phyloP scores from a whole-genome alignment of 306 rosid genomes.

The Ormosia emarginata region DNA sequence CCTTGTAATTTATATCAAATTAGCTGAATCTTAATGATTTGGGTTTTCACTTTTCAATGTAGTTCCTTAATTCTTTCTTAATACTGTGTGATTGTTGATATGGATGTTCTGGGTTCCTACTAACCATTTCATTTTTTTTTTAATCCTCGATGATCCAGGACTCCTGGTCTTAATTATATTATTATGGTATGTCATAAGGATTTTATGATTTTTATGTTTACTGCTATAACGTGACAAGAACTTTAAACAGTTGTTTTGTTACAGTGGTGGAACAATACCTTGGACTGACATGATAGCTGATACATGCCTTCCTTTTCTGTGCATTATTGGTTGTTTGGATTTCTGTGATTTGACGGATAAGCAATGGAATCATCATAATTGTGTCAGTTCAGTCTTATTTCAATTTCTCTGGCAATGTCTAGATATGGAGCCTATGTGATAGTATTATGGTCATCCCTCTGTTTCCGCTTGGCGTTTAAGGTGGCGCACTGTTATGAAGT shows the following conservation, averaged over 20 bases:
- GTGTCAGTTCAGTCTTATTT: background rate
- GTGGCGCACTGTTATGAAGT: background rate
- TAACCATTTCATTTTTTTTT: background rate
- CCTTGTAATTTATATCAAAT: background rate
- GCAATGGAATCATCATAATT: background rate
- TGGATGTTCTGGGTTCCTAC: background rate
- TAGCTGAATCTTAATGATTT: background rate
- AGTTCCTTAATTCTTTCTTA: background rate
- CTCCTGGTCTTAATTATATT: background rate
- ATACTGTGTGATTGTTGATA: background rate
- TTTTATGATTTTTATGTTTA: background rate
- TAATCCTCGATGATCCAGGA: background rate
- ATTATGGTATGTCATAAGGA: background rate
- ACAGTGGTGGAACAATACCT: background rate
- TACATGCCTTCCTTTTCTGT: background rate
- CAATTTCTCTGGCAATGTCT: background rate
- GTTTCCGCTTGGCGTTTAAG: background rate
- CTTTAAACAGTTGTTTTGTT: background rate
- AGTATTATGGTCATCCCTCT: background rate
- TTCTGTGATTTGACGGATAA: slow-evolving; percentile 4
- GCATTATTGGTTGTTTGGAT: background rate
- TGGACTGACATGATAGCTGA: background rate
- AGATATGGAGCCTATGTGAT: background rate
- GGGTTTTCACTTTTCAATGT: slow-evolving; percentile 20
- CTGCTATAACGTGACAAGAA: background rate